phyloP scores from a whole-genome alignment of 352 stramenopile genomes.

The Pythium periplocum region DNA sequence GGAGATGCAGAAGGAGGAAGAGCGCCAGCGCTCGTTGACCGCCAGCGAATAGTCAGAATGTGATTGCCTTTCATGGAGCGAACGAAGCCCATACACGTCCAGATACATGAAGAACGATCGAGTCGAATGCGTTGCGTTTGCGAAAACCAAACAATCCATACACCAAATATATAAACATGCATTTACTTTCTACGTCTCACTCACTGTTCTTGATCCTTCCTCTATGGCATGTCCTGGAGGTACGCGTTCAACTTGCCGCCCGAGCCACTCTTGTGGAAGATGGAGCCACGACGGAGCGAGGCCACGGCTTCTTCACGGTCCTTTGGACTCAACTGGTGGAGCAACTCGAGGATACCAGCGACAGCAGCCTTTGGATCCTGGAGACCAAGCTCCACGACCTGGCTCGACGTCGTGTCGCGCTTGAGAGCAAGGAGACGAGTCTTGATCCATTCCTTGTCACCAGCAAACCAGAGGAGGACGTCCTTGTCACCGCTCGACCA shows the following conservation, averaged over 20 bases:
- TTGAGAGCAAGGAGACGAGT: constrained; percentile 47
- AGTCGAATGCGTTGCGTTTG: too few relatives aligned
- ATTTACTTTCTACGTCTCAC: neutral
- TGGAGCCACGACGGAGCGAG: constrained; percentile 75
- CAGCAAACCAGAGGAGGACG: constrained; percentile 71
- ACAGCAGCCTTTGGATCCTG: constrained; percentile 82
- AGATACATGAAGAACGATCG: too few relatives aligned
- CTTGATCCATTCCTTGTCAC: constrained; percentile 76
- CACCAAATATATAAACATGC: too few relatives aligned
- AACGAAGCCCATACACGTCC: too few relatives aligned
- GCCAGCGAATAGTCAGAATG: neutral
- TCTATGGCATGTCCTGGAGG: constrained; percentile 7
- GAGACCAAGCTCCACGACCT: constrained; percentile 73
- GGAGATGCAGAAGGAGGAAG: neutral
- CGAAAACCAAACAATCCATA: too few relatives aligned
- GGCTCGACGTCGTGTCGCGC: constrained; percentile 62
- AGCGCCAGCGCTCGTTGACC: constrained; percentile 12
- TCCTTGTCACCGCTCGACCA: constrained; percentile 72
- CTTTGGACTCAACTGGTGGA: constrained; percentile 78
- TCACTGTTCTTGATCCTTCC: neutral
- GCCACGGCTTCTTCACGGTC: constrained; percentile 81
- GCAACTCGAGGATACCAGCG: constrained; percentile 76
- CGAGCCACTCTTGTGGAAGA: constrained; percentile 77
- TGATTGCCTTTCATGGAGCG: too few relatives aligned
- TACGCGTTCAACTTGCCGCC: constrained; percentile 33